Conservation (phyloP, 768 basidiomycete genomes). For the Coprinellus aureogranulatus region DNA sequence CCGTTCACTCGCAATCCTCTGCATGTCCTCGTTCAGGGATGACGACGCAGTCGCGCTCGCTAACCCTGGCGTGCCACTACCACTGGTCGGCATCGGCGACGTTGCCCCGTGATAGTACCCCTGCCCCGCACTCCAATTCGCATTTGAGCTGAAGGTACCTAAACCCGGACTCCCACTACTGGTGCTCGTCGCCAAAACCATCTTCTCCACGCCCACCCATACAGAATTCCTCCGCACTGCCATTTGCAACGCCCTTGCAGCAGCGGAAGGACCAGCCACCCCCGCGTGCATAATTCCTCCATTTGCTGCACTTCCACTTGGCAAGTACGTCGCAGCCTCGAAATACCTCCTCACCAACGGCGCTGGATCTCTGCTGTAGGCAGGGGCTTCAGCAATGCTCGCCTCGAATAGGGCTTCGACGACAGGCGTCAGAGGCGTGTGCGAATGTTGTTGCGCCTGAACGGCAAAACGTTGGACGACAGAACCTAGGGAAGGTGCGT, state of each 20-base stretch:
- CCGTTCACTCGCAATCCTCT: slow-evolving; percentile 57
- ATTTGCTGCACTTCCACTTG: slow-evolving; percentile 15
- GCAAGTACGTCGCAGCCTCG: slow-evolving; percentile 45
- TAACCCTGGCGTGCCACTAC: slow-evolving; percentile 8
- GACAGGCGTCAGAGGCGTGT: slow-evolving; percentile 48
- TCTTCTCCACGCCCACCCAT: neutral
- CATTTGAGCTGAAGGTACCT: too few species aligned
- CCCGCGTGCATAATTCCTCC: slow-evolving; percentile 50
- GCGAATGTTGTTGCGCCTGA: slow-evolving; percentile 48
- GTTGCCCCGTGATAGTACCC: neutral
- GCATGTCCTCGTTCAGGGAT: slow-evolving; percentile 59
- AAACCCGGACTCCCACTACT: too few species aligned
- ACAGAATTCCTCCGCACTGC: slow-evolving; percentile 25
- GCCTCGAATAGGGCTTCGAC: slow-evolving; percentile 58
- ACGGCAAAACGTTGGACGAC: slow-evolving; percentile 53
- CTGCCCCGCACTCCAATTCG: too few species aligned
- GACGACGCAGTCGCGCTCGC: slow-evolving; percentile 19
- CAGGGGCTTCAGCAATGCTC: slow-evolving; percentile 35
- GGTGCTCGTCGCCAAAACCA: too few species aligned
- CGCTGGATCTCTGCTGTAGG: slow-evolving; percentile 37
- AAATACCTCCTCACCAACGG: slow-evolving; percentile 43
- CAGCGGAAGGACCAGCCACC: slow-evolving; percentile 52
- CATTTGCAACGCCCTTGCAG: slow-evolving; percentile 51
- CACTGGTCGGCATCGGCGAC: neutral
- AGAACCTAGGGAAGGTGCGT: slow-evolving; percentile 47